These are phyloP conservation scores for Arthrobotrys sinensis DNA, from an alignment of 2,329 filamentous ascomycete species.

Conservation along the genomic window DNA sequence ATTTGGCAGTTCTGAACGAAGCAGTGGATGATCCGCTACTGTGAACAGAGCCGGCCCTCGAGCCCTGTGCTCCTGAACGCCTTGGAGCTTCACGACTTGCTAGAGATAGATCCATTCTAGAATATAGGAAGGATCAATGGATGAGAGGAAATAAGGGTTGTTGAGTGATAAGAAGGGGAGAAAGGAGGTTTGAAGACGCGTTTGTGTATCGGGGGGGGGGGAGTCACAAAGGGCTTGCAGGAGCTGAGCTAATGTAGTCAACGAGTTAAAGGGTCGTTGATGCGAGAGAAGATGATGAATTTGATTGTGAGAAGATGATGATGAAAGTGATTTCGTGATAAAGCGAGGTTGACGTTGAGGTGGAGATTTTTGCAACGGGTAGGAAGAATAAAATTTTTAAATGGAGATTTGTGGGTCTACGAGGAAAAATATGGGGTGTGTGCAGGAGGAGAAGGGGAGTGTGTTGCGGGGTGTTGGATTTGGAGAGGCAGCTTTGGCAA, in stretches of 20 bases:
- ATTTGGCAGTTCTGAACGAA: slow-evolving; percentile 3
- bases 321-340: too few species aligned
- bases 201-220: too few species aligned
- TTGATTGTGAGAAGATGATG: too few species aligned
- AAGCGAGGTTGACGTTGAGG: too few species aligned
- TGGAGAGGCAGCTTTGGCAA: background rate
- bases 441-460: background rate
- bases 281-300: background rate
- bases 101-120: background rate
- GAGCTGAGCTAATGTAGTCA: too few species aligned
- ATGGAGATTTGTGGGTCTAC: background rate
- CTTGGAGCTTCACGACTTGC: background rate
- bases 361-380: too few species aligned
- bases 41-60: background rate
- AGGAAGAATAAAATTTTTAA: background rate
- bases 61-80: background rate
- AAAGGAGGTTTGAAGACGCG: too few species aligned
- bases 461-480: slow-evolving; percentile 18
- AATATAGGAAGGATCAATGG: background rate
- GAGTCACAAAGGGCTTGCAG: too few species aligned
- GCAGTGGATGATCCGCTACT: background rate
- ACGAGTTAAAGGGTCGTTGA: too few species aligned
- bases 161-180: too few species aligned
- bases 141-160: background rate
- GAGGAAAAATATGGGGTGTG: background rate